Evolutionary conservation across 1,284 basidiomycete species (phyloP), one percentile per base, ranked within the genome.

Genomic region (Ganoderma leucocontextum): DNA sequence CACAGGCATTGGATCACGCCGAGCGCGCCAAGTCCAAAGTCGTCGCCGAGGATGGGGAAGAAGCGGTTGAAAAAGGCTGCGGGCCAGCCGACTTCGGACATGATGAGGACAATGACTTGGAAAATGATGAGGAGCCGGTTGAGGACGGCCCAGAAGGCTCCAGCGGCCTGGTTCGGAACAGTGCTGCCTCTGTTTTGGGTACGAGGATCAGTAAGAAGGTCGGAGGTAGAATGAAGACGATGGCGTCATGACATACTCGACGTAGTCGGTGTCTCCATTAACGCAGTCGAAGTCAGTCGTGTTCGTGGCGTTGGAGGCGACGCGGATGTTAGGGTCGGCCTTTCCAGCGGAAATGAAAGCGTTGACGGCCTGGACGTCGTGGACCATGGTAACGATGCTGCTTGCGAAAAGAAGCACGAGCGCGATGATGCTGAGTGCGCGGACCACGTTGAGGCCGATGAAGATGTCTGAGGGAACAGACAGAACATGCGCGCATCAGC

Each of bases 81-180:
- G 25, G 93, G 94, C 87, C 92, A 92, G 72, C 91, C 89, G 70
- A 95, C 70, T 80, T 97, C 95, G 61, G 95, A 92, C 67, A 95
- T 79, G 70, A 95, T 82, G 71, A 97, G 89, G 63, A 95, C 85
- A 74, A 95, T 79, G 72, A 90, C 87, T 82, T 95, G 91, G 80
- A 92, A 90, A 70, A 96, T 87, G 79, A 96, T 94, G 78, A 96
- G 86, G 59, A 96, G 84, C 70, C 92, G 86, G 78, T 94, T 93
- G 67, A 96, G 82, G 66, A 96, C 89, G 17, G 94, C 92, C 92
- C 94, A 96, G 82, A 97, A 96, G 38, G 89, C 86, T 57, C 95
- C 95, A 12, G 93, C 95, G 33, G 93, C 85, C 78, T 97, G 95
- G 78, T 95, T 93, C n/a, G 95, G 95, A 22, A 96, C 93, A 1